Percentiles rank a stretch among this genome's conserved stretches.
Conservation (phyloP, 805 yeast species). For the Pichia californica region DNA sequence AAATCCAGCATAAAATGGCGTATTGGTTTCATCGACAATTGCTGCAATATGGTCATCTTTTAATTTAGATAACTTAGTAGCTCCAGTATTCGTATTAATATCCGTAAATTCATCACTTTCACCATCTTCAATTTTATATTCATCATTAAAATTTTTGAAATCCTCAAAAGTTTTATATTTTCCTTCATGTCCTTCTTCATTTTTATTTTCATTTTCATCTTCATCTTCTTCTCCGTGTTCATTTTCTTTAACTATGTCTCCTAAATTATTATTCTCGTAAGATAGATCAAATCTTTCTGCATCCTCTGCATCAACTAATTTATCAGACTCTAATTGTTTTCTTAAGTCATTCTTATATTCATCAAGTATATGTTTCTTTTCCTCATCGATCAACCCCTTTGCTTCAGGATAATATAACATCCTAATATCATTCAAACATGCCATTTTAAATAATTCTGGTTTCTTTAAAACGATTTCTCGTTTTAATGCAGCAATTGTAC, state of each 20-base stretch:
- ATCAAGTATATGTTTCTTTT: constrained; percentile 1
- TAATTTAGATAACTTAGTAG: background rate
- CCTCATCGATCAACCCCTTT: background rate
- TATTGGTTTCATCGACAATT: constrained; percentile 31
- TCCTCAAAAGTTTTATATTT: too few species aligned
- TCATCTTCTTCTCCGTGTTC: background rate
- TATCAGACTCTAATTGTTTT: background rate
- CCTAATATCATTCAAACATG: constrained; percentile 83
- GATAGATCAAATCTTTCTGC: background rate
- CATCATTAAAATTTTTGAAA: too few species aligned
- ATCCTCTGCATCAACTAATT: background rate
- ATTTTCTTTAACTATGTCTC: background rate
- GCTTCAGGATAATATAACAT: constrained; percentile 43
- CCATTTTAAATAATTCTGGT: constrained; percentile 98
- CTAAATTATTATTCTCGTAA: background rate
- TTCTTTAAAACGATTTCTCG: constrained; percentile 90
- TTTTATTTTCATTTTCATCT: too few species aligned
- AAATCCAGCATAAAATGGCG: constrained; percentile 96
- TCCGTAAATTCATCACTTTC: constrained; percentile 15
- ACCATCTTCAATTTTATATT: too few species aligned
- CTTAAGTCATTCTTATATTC: background rate
- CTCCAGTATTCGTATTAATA: constrained; percentile 13
- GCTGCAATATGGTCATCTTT: background rate
- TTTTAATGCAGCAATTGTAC: constrained; percentile 90
- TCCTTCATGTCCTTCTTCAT: too few species aligned